Evolutionary conservation across 345 rosid genomes (phyloP).

Genomic region (Ricinus communis): DNA sequence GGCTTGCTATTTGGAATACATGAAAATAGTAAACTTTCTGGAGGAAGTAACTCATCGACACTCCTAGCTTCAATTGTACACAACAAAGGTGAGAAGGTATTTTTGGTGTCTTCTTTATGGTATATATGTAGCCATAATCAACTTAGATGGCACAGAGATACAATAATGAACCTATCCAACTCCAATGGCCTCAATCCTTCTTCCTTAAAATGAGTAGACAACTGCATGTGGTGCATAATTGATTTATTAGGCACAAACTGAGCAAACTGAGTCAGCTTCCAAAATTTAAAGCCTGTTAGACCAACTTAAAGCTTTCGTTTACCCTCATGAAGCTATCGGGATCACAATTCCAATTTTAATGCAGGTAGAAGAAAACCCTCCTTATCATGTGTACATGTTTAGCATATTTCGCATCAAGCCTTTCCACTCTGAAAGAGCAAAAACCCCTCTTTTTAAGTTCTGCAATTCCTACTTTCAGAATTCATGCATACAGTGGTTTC

Average conservation of each 20-base stretch:
- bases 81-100: not conserved
- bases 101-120: not conserved
- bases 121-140: slow-evolving; percentile 2
- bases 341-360: not conserved
- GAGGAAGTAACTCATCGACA: not conserved
- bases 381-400: not conserved
- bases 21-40: not conserved
- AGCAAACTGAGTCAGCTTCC: not conserved
- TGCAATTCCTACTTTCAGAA: too few species aligned
- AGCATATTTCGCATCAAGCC: not conserved
- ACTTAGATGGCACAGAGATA: not conserved
- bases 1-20: not conserved
- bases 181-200: not conserved
- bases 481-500: too few species aligned
- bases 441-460: too few species aligned
- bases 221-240: too few species aligned
- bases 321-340: not conserved
- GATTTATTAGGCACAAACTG: not conserved
- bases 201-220: not conserved
- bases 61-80: not conserved
- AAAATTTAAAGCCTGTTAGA: not conserved
- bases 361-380: not conserved
- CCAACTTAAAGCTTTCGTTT: not conserved
- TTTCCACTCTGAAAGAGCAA: not conserved
- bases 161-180: not conserved